Conservation (phyloP, 306 rosid genomes). For the Abrus precatorius region DNA sequence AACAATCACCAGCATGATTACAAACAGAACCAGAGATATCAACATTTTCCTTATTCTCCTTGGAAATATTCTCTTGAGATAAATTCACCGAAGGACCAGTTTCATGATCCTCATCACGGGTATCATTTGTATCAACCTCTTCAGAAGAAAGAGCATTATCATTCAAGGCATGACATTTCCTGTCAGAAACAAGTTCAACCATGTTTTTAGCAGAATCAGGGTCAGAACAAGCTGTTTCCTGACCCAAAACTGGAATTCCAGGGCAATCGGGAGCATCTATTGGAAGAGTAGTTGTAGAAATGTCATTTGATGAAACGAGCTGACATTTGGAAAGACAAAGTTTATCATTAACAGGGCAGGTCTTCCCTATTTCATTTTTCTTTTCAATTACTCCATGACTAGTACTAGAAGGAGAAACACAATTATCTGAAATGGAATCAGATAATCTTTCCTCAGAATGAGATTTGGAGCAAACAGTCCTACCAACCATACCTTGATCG, state of each 20-base stretch:
- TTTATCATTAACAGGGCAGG: constrained; percentile 39
- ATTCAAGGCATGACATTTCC: constrained; percentile 37
- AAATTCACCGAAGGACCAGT: constrained; percentile 50
- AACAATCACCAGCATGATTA: constrained; percentile 51
- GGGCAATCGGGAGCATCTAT: constrained; percentile 47
- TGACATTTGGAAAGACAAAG: constrained; percentile 47
- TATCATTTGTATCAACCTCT: constrained; percentile 50
- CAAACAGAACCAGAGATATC: constrained; percentile 50
- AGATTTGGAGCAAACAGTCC: constrained; percentile 49
- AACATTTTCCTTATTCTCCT: constrained; percentile 46
- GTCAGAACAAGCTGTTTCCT: constrained; percentile 46
- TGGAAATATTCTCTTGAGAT: constrained; percentile 42
- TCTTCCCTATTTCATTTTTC: constrained; percentile 29
- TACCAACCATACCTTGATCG: constrained; percentile 40
- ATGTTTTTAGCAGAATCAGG: constrained; percentile 47
- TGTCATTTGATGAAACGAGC: constrained; percentile 35
- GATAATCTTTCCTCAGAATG: constrained; percentile 50
- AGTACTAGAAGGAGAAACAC: constrained; percentile 50
- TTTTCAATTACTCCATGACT: constrained; percentile 22
- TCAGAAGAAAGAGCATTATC: constrained; percentile 38
- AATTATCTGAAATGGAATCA: constrained; percentile 50
- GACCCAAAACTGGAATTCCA: constrained; percentile 45
- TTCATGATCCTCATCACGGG: constrained; percentile 57
- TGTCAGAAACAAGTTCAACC: constrained; percentile 50
- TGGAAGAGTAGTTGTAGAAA: constrained; percentile 42